Conservation (phyloP, 805 yeast genomes). For the Candida argentea region DNA sequence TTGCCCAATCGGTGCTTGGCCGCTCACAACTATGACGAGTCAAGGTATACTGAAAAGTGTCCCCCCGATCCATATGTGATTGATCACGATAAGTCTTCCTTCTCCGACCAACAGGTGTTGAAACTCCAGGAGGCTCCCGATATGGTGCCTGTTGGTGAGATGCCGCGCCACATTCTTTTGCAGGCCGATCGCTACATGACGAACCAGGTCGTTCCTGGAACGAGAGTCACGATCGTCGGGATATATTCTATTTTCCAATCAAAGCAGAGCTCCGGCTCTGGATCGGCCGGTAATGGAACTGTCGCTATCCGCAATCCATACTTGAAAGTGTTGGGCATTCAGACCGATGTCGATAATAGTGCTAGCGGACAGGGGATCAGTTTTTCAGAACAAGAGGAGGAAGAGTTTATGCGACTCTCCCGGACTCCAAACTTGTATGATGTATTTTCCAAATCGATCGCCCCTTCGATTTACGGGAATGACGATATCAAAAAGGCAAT, state of each 20-base stretch:
- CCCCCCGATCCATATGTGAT: conserved; percentile 90
- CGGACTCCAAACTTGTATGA: conserved; percentile 81
- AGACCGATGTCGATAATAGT: conserved; percentile 69
- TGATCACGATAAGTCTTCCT: conserved; percentile 87
- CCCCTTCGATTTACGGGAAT: conserved; percentile 95
- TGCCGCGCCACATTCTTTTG: conserved; percentile 87
- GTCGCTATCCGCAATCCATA: conserved; percentile 94
- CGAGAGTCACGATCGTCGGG: conserved; percentile 85
- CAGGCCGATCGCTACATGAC: conserved; percentile 86
- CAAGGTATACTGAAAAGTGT: conserved; percentile 49
- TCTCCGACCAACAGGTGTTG: conserved; percentile 88
- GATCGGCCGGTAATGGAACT: conserved; percentile 23
- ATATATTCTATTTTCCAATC: conserved; percentile 82
- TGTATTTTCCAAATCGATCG: conserved; percentile 77
- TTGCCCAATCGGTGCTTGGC: conserved; percentile 60
- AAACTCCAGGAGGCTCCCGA: conserved; percentile 97
- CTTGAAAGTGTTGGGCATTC: conserved; percentile 76
- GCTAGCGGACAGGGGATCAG: conserved; percentile 46
- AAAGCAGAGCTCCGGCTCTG: conserved; percentile 40
- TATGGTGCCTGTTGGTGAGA: conserved; percentile 97
- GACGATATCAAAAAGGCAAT: conserved; percentile 88
- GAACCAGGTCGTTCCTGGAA: conserved; percentile 89
- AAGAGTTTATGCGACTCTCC: conserved; percentile 72
- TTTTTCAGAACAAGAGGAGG: conserved; percentile 90
- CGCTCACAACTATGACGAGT: conserved; percentile 27